Evolutionary conservation across 1,139 yeast genomes (phyloP).

Genomic region (Debaryomyces nepalensis): DNA sequence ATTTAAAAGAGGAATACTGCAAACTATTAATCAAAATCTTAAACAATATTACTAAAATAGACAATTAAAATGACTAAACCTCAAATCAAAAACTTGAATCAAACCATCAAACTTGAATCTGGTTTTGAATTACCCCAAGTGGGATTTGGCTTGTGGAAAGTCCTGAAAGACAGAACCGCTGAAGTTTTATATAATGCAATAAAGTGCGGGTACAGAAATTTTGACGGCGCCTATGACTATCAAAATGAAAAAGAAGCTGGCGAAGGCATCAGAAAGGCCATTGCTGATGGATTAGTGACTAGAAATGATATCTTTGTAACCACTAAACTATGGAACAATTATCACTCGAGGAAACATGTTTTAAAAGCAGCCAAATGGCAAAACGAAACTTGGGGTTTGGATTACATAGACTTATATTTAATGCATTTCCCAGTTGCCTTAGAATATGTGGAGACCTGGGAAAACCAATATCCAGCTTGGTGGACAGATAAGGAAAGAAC

Average conservation of each 20-base stretch:
- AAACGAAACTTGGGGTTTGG: slow-evolving; percentile 23
- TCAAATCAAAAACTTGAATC: too few relatives aligned
- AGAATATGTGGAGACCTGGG: slow-evolving; percentile 2
- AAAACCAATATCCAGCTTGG: slow-evolving; percentile 10
- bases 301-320: slow-evolving; percentile 70
- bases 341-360: slow-evolving; percentile 34
- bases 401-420: slow-evolving; percentile 24
- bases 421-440: slow-evolving; percentile 19
- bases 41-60: too few relatives aligned
- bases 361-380: slow-evolving; percentile 6
- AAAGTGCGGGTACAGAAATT: slow-evolving; percentile 67
- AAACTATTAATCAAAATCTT: too few relatives aligned
- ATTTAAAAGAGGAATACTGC: too few relatives aligned
- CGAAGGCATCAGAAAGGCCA: slow-evolving; percentile 56
- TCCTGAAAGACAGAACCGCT: slow-evolving; percentile 58
- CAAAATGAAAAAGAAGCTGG: slow-evolving; percentile 66
- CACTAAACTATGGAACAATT: slow-evolving; percentile 71
- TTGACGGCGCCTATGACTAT: slow-evolving; percentile 69
- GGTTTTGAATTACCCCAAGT: slow-evolving; percentile 49
- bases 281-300: slow-evolving; percentile 39
- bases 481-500: slow-evolving; percentile 12
- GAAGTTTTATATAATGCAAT: slow-evolving; percentile 61
- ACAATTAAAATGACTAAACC: too few relatives aligned
- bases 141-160: slow-evolving; percentile 81
- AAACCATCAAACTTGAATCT: not conserved